Evolutionary conservation across 2,329 filamentous ascomycete species (phyloP).

Genomic region (Myriosclerotinia scirpicola): DNA sequence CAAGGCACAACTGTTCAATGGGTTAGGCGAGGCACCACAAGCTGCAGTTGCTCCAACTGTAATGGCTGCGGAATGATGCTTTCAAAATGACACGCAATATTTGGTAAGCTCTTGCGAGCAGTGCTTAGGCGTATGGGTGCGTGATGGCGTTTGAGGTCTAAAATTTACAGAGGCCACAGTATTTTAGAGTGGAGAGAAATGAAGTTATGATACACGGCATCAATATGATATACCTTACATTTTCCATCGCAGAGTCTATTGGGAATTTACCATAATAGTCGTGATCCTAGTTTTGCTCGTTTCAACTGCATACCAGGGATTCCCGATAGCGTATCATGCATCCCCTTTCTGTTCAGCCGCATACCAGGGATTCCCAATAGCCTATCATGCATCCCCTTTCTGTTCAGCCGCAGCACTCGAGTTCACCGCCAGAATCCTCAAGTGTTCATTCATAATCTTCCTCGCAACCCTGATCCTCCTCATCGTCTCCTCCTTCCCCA

Average conservation of each 20-base stretch:
- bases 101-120: constrained; percentile 17
- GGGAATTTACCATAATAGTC: background rate
- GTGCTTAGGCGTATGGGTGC: constrained; percentile 18
- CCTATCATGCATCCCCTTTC: background rate
- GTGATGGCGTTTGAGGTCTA: constrained; percentile 22
- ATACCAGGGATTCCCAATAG: background rate
- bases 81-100: background rate
- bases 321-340: background rate
- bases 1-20: constrained; percentile 51
- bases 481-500: constrained; percentile 54
- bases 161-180: constrained; percentile 8
- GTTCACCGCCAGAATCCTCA: background rate
- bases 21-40: constrained; percentile 32
- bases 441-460: constrained; percentile 23
- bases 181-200: constrained; percentile 20
- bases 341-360: background rate
- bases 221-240: constrained; percentile 5
- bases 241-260: background rate
- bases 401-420: background rate
- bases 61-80: constrained; percentile 5
- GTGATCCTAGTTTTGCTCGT: background rate
- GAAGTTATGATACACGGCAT: constrained; percentile 21
- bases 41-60: constrained; percentile 2
- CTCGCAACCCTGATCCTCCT: constrained; percentile 40
- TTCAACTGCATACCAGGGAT: background rate